Percentiles rank a stretch among this genome's conserved stretches.
Conservation (phyloP, 2,329 filamentous ascomycete species). For the Sarocladium brachiariae region DNA sequence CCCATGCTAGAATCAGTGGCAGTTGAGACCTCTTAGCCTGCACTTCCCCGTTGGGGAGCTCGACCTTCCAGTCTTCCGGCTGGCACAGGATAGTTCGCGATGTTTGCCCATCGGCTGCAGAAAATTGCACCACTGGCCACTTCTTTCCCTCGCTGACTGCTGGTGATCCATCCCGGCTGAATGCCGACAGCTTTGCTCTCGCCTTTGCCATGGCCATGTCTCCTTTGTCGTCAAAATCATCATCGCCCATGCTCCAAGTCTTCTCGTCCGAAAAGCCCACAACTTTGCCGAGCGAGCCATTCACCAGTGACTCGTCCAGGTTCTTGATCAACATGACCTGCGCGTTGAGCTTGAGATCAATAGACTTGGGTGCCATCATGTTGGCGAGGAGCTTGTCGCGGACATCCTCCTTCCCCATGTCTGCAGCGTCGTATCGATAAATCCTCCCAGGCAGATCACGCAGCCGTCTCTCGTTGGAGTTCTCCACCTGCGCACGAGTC, state of each 20-base stretch:
- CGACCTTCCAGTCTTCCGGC: constrained; percentile 91
- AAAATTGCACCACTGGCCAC: constrained; percentile 82
- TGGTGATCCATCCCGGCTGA: constrained; percentile 27
- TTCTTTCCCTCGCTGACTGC: constrained; percentile 30
- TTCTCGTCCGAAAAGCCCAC: constrained; percentile 35
- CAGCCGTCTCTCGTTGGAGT: constrained; percentile 72
- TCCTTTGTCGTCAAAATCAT: constrained; percentile 33
- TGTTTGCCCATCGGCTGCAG: constrained; percentile 68
- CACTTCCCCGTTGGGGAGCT: constrained; percentile 89
- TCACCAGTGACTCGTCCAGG: constrained; percentile 87
- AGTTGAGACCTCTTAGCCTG: constrained; percentile 79
- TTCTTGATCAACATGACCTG: constrained; percentile 99
- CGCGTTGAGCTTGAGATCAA: constrained; percentile 82
- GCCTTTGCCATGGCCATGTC: constrained; percentile 38
- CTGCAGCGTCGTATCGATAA: constrained; percentile 64
- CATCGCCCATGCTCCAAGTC: constrained; percentile 34
- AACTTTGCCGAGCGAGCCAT: constrained; percentile 86
- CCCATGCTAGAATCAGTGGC: constrained; percentile 93
- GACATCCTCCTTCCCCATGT: constrained; percentile 64
- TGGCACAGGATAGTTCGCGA: constrained; percentile 61
- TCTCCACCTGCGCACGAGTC: constrained; percentile 82
- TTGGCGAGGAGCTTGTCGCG: constrained; percentile 76
- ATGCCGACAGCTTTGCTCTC: constrained; percentile 51
- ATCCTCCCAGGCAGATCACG: constrained; percentile 60
- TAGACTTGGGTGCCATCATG: constrained; percentile 82